phyloP scores from a whole-genome alignment of 192 early-diverging fungal genomes.

The Coemansia sp. region DNA sequence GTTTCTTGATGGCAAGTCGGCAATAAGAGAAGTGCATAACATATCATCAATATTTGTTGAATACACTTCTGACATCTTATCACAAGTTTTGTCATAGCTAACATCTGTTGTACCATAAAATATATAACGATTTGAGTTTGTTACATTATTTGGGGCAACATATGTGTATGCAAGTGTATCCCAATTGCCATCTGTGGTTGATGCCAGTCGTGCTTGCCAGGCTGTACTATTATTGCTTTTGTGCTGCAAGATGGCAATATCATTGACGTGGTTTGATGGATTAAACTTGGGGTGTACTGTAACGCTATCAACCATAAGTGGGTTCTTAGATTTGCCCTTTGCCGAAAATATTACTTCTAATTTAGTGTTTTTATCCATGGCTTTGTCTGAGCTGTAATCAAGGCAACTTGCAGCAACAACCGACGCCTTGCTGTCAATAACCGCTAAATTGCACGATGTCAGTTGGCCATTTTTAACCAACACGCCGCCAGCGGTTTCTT shows the following conservation, averaged over 20 bases:
- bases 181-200: background rate
- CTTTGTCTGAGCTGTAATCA: background rate
- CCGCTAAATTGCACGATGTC: constrained; percentile 17
- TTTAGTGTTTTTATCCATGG: background rate
- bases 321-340: background rate
- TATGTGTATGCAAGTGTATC: background rate
- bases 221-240: constrained; percentile 1
- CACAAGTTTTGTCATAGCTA: background rate
- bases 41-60: background rate
- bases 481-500: constrained; percentile 4
- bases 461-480: constrained; percentile 8
- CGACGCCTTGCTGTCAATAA: constrained; percentile 8
- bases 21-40: background rate
- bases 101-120: background rate
- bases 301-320: background rate
- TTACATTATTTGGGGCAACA: background rate
- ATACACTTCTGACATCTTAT: background rate
- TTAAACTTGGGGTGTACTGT: constrained; percentile 9
- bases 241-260: constrained; percentile 15
- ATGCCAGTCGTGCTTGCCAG: background rate
- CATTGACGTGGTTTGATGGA: constrained; percentile 4
- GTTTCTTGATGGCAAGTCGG: background rate
- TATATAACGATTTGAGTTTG: background rate
- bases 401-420: constrained; percentile 18
- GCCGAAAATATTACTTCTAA: constrained; percentile 9